Base-by-base conservation (phyloP, 495 filamentous ascomycete species). In the Aspergillus nidulans region DNA sequence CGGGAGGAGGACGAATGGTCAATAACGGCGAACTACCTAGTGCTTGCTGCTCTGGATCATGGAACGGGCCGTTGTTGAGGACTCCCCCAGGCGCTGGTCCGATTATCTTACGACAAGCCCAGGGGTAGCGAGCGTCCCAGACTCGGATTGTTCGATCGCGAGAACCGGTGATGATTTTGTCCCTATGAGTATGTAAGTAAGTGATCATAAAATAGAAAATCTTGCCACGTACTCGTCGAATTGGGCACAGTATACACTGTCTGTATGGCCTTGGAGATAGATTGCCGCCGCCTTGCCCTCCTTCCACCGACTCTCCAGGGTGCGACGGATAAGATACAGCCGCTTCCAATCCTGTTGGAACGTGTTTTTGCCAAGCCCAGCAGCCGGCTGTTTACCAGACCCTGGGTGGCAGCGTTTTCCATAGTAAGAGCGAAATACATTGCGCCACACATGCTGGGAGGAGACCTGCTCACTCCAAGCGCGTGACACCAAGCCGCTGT, bases 181-280 rank as follows among this genome's bases (percentile, higher is more conserved):
- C 72, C 67, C 89, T 94, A 41, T 20, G 39, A 30, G 28, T 23
- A 12, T 4, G 43, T 53, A 13, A 40, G 15, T 30, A 9, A 15
- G 7, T 7, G 24, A 1, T 40, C 23, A 20, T 19, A 30, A n/a
- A 4, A 18, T 7, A 49, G n/a, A 48, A 51, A 23, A 13, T 16
- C 24, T 6, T 53, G 25, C 8, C 10, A 73, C 86, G 55, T 82
- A 90, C 87, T 97, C 92, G 67, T 98, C 94, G 72, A 97, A 98
- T 66, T 97, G 94, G 36, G 92, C 84, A 68, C 94, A 97, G 71
- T 98, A 98, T 21, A 98, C 92, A 58, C 90, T 96, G 68, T 97
- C 94, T 10, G 81, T 81, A 63, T 98, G 94, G 1, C 95, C 94
- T 63, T 92, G 88, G 16, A 97, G 76, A 67, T 95, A 96, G 49